Evolutionary conservation across 768 basidiomycete species (phyloP).

Genomic region (Cytidiella melzeri): DNA sequence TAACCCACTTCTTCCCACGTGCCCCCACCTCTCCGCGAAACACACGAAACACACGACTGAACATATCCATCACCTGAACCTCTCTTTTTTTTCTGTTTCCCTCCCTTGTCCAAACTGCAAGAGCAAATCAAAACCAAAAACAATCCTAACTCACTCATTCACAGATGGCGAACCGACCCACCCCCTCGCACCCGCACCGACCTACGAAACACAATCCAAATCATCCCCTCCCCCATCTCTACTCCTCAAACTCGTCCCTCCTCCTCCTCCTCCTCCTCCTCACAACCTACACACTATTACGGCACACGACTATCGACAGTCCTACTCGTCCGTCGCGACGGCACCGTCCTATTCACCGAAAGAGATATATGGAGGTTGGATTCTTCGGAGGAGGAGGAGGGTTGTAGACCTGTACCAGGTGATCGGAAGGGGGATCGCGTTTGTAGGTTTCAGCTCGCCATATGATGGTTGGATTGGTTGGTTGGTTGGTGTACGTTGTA

Average conservation of each 20-base stretch:
- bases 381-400: conserved; percentile 27
- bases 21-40: too few species aligned
- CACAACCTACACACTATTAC: too few species aligned
- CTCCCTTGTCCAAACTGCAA: background rate
- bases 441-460: conserved; percentile 44
- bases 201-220: conserved; percentile 53
- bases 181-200: conserved; percentile 44
- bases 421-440: conserved; percentile 41
- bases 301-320: conserved; percentile 72
- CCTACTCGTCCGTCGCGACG: conserved; percentile 53
- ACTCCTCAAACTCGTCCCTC: too few species aligned
- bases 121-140: too few species aligned
- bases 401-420: conserved; percentile 22
- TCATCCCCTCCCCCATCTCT: too few species aligned
- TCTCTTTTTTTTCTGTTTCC: too few species aligned
- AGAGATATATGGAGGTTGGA: conserved; percentile 55
- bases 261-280: too few species aligned
- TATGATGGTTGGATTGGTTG: too few species aligned
- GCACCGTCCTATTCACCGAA: conserved; percentile 61
- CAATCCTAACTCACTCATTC: conserved; percentile 6
- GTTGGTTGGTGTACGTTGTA: too few species aligned
- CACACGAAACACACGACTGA: too few species aligned
- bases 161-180: conserved; percentile 5
- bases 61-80: too few species aligned
- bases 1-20: too few species aligned